Conservation (phyloP, 805 yeast genomes). For the Metschnikowia gelsemii region DNA sequence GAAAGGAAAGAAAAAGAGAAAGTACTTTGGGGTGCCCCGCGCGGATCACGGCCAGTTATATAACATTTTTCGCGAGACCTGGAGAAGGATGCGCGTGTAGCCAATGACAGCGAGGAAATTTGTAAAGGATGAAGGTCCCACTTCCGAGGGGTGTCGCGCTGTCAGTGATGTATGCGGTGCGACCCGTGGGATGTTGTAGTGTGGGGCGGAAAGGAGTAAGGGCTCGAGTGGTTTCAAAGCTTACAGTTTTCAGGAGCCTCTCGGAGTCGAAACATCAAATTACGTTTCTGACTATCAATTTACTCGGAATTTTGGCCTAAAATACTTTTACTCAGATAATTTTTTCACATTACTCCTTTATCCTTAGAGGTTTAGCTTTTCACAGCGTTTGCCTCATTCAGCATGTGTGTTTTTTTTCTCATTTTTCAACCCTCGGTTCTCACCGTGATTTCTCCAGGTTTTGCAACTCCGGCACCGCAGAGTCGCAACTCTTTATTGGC, state of each 20-base stretch:
- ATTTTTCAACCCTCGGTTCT: constrained; percentile 11
- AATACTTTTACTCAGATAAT: no score
- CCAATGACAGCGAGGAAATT: constrained; percentile 27
- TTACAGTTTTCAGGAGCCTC: no score
- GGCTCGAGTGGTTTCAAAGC: no score
- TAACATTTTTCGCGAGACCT: constrained; percentile 13
- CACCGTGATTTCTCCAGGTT: constrained; percentile 22
- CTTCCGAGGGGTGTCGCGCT: constrained; percentile 23
- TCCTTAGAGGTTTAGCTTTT: neutral
- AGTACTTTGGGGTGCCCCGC: neutral
- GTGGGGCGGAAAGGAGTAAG: neutral
- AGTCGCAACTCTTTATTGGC: constrained; percentile 22
- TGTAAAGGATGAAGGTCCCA: constrained; percentile 18
- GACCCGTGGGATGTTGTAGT: neutral
- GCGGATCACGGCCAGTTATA: constrained; percentile 13
- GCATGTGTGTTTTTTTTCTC: neutral
- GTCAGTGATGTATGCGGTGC: no score
- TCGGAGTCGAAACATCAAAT: no score
- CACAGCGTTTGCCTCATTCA: no score
- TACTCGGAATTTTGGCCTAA: no score
- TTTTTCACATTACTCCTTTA: no score
- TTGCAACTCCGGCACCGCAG: constrained; percentile 26
- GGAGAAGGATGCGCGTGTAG: constrained; percentile 18
- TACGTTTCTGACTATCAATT: no score
- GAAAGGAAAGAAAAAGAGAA: constrained; percentile 6